phyloP scores from a whole-genome alignment of 306 rosid genomes.

The Senna siamea region DNA sequence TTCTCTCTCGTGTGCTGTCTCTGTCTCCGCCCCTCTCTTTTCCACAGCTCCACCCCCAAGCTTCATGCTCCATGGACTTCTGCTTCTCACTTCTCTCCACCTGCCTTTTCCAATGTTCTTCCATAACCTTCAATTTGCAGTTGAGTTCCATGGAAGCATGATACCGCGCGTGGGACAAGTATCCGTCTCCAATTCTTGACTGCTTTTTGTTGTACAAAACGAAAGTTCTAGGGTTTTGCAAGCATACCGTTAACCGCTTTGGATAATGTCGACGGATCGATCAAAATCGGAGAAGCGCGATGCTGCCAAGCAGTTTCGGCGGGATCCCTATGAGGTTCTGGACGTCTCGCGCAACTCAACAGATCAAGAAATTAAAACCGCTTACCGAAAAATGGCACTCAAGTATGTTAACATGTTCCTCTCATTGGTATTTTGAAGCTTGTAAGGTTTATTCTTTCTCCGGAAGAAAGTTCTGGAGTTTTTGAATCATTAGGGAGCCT shows the following conservation, averaged over 20 bases:
- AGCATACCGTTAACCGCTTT: no score
- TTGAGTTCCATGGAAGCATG: conserved; percentile 18
- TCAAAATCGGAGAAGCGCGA: conserved; percentile 82
- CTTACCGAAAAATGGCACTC: conserved; percentile 94
- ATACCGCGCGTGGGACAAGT: not conserved
- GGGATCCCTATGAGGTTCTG: conserved; percentile 94
- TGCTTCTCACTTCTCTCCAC: conserved; percentile 23
- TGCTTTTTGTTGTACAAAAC: not conserved
- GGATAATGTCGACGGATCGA: conserved; percentile 69
- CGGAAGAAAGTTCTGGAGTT: not conserved
- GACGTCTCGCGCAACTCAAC: conserved; percentile 79
- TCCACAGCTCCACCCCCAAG: conserved; percentile 54
- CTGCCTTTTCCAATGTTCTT: conserved; percentile 25
- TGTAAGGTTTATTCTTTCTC: conserved; percentile 3
- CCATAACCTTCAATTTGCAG: not conserved
- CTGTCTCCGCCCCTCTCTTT: no score
- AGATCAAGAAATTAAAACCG: conserved; percentile 94
- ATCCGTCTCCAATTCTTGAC: conserved; percentile 38
- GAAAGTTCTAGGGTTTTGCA: conserved; percentile 56
- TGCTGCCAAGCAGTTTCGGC: conserved; percentile 65
- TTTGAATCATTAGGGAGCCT: not conserved
- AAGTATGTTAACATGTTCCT: conserved; percentile 57
- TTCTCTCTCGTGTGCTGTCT: no score
- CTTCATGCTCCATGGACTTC: conserved; percentile 53
- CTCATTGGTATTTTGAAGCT: not conserved